phyloP scores from a whole-genome alignment of 208 protist genomes.

The Blastocrithidia nonstop region DNA sequence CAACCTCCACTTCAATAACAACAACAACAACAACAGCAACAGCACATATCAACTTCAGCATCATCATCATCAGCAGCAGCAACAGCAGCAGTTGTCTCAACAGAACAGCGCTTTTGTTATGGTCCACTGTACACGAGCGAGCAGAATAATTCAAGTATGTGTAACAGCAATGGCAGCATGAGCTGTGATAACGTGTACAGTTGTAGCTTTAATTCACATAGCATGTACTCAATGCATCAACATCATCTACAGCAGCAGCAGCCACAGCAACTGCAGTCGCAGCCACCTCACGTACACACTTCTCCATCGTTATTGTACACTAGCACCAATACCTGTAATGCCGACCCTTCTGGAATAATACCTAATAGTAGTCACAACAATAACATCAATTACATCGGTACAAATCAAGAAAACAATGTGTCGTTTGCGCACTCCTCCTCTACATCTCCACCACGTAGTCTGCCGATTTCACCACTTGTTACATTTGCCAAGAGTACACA shows the following conservation, averaged over 20 bases:
- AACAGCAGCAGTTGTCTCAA: neutral
- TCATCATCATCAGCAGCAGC: slow-evolving; percentile 1
- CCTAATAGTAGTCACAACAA: no score
- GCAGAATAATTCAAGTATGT: neutral
- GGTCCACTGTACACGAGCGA: neutral
- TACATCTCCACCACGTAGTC: slow-evolving; percentile 19
- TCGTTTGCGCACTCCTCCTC: neutral
- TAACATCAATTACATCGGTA: no score
- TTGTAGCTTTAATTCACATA: neutral
- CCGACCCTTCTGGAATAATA: no score
- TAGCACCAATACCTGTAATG: no score
- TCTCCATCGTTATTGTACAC: no score
- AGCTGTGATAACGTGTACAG: neutral
- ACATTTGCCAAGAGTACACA: slow-evolving; percentile 8
- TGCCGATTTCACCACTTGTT: slow-evolving; percentile 19
- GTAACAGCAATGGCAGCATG: neutral
- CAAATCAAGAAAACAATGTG: no score
- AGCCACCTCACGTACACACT: neutral
- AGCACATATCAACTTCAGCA: slow-evolving; percentile 1
- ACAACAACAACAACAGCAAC: neutral
- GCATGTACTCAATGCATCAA: neutral
- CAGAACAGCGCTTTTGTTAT: neutral
- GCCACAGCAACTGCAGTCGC: neutral
- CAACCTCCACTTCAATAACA: neutral
- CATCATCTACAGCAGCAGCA: neutral